These are phyloP conservation scores for Scheffersomyces insectosa DNA, from an alignment of 1,139 yeast species.

Conservation along the genomic window DNA sequence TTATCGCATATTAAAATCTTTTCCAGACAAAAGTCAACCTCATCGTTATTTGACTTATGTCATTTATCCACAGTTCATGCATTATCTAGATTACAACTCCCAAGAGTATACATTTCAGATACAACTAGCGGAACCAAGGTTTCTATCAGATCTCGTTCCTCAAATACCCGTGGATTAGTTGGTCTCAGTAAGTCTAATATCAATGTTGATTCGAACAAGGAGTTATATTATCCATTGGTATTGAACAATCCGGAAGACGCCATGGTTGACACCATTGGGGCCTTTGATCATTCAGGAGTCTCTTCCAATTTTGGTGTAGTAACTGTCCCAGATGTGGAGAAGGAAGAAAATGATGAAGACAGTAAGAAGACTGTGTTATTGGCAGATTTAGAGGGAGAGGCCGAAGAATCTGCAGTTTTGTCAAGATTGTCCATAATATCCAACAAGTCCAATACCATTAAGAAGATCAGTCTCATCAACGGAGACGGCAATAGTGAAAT, in stretches of 20 bases:
- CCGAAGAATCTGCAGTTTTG: slow-evolving; percentile 59
- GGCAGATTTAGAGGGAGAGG: slow-evolving; percentile 77
- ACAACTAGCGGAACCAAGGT: slow-evolving; percentile 50
- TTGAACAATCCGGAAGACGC: slow-evolving; percentile 29
- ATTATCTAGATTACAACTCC: slow-evolving; percentile 59
- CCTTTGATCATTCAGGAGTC: slow-evolving; percentile 30
- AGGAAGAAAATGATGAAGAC: slow-evolving; percentile 18
- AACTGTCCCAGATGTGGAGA: slow-evolving; percentile 30
- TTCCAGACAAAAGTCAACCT: slow-evolving; percentile 66
- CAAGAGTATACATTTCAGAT: slow-evolving; percentile 66
- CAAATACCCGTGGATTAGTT: slow-evolving; percentile 36
- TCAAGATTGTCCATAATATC: slow-evolving; percentile 44
- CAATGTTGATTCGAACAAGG: slow-evolving; percentile 26
- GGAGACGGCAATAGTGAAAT: slow-evolving; percentile 29
- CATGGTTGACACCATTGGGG: slow-evolving; percentile 9
- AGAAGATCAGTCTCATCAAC: slow-evolving; percentile 15
- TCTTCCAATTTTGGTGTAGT: slow-evolving; percentile 70
- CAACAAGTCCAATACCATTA: slow-evolving; percentile 17
- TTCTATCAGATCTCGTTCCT: slow-evolving; percentile 51
- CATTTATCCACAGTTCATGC: slow-evolving; percentile 73
- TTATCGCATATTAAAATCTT: slow-evolving; percentile 77
- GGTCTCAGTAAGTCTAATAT: slow-evolving; percentile 21
- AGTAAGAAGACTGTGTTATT: slow-evolving; percentile 41
- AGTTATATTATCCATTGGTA: slow-evolving; percentile 26
- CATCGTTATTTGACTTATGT: slow-evolving; percentile 68